Evolutionary conservation across 2,329 filamentous ascomycete species (phyloP).

Genomic region (Fusarium tanahbumbuense): DNA sequence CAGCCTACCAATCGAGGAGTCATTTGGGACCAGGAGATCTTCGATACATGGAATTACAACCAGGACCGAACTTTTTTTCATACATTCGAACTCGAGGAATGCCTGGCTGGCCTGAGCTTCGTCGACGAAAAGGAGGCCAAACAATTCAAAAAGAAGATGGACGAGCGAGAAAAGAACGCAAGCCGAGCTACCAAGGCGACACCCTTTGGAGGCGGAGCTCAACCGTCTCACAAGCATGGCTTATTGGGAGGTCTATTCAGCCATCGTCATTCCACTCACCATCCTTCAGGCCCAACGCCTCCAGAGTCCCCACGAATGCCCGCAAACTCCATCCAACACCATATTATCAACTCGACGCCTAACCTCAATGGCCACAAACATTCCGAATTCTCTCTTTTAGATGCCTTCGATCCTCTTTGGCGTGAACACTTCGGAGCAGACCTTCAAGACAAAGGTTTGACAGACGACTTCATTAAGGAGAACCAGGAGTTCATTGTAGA

Average conservation of each 20-base stretch:
- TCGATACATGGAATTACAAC: constrained; percentile 94
- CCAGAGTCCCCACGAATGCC: constrained; percentile 66
- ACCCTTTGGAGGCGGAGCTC: constrained; percentile 71
- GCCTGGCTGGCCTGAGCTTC: constrained; percentile 89
- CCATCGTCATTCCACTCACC: constrained; percentile 68
- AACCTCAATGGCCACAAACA: constrained; percentile 58
- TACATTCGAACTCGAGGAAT: constrained; percentile 95
- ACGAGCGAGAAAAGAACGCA: constrained; percentile 94
- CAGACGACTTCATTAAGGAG: constrained; percentile 74
- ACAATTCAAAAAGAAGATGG: constrained; percentile 97
- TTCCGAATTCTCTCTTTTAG: constrained; percentile 68
- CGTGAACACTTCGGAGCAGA: constrained; percentile 74
- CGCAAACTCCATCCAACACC: constrained; percentile 51
- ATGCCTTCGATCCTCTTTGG: constrained; percentile 74
- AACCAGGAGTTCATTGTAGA: constrained; percentile 77
- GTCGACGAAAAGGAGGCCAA: constrained; percentile 97
- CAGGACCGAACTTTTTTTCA: constrained; percentile 98
- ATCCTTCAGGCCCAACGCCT: constrained; percentile 66
- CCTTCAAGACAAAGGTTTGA: constrained; percentile 70
- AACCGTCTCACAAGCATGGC: constrained; percentile 56
- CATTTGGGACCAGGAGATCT: constrained; percentile 98
- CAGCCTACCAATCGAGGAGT: constrained; percentile 84
- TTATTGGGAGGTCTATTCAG: constrained; percentile 72
- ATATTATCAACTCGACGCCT: constrained; percentile 57
- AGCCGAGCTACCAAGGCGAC: constrained; percentile 86